Evolutionary conservation across 2,329 filamentous ascomycete genomes (phyloP).

Genomic region (Alternaria burnsii): DNA sequence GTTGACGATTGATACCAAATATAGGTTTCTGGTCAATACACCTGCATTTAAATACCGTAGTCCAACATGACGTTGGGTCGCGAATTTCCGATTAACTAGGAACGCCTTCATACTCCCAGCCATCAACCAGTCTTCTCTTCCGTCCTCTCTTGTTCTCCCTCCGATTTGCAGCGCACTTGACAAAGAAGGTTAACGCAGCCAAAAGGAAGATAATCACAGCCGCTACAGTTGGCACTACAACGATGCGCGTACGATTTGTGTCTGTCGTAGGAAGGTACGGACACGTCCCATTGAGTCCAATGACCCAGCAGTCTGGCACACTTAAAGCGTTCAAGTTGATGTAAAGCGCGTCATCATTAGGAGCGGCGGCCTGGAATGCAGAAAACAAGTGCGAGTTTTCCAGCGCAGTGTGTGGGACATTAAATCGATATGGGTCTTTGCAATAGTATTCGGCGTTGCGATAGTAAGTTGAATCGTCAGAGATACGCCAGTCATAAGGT

Average conservation of each 20-base stretch:
- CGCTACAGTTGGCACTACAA: conserved; percentile 69
- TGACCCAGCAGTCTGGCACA: conserved; percentile 66
- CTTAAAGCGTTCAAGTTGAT: conserved; percentile 70
- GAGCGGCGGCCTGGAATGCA: conserved; percentile 26
- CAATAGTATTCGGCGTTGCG: conserved; percentile 58
- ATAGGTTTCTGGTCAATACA: background rate
- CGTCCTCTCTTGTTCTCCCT: conserved; percentile 61
- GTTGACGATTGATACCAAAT: background rate
- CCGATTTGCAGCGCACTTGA: conserved; percentile 71
- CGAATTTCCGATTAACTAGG: conserved; percentile 50
- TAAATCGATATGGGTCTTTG: conserved; percentile 59
- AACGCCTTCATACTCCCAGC: conserved; percentile 75
- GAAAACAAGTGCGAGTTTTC: conserved; percentile 68
- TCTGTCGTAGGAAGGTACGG: conserved; percentile 62
- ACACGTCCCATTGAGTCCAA: conserved; percentile 64
- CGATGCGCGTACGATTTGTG: conserved; percentile 55
- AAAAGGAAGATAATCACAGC: conserved; percentile 69
- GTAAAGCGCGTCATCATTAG: conserved; percentile 54
- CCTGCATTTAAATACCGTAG: background rate
- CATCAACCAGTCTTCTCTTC: conserved; percentile 58
- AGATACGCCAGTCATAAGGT: conserved; percentile 68
- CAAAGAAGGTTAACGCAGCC: conserved; percentile 68
- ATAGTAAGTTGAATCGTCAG: conserved; percentile 54
- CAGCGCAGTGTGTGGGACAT: conserved; percentile 67
- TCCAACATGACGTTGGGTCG: background rate